Evolutionary conservation across 2,329 filamentous ascomycete genomes (phyloP).

Genomic region (Diaporthe humulicola): DNA sequence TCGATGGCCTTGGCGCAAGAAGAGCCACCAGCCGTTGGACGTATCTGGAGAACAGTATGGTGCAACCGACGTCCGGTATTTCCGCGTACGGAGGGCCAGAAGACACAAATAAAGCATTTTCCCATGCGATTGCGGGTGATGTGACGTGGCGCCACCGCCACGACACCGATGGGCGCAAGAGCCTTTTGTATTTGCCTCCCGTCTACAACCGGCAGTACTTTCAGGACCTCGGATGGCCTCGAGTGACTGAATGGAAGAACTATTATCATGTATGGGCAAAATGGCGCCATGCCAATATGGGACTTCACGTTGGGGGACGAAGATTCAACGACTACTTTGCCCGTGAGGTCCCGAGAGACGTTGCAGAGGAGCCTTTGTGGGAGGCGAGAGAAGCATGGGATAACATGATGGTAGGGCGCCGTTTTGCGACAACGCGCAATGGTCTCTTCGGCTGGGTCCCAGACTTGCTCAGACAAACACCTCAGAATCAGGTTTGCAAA

Average conservation of each 20-base stretch:
- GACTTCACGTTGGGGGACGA: not conserved
- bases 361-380: not conserved
- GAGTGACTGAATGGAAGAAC: not conserved
- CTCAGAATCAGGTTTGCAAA: not conserved
- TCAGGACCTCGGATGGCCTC: not conserved
- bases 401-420: not conserved
- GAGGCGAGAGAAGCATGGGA: not conserved
- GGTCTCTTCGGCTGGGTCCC: not conserved
- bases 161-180: not conserved
- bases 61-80: not conserved
- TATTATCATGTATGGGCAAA: not conserved
- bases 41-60: not conserved
- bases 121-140: not conserved
- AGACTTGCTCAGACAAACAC: not conserved
- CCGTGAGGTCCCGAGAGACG: not conserved
- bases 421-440: not conserved
- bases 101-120: not conserved
- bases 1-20: not conserved
- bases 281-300: not conserved
- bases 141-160: not conserved
- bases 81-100: not conserved
- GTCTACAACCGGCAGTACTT: not conserved
- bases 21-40: not conserved
- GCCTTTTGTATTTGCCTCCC: not conserved
- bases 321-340: not conserved